Conservation (phyloP, 129 eudicot species). For the Gnaphalium uliginosum region DNA sequence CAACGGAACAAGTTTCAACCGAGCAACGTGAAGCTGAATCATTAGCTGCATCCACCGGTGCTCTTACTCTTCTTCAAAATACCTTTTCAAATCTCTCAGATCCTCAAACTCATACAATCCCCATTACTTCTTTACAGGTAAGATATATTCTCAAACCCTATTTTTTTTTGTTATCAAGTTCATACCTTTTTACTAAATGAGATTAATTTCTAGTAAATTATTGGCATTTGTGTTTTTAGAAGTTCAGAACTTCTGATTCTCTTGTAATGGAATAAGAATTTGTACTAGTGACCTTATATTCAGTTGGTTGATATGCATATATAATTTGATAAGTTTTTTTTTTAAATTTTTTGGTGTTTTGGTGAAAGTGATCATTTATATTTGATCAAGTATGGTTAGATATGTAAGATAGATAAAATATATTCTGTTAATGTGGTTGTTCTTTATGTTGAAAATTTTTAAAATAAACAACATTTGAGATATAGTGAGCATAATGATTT, state of each 20-base stretch:
- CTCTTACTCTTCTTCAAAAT: constrained; percentile 60
- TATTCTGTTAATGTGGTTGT: neutral
- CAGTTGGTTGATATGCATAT: neutral
- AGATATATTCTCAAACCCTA: constrained; percentile 13
- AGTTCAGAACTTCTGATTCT: neutral
- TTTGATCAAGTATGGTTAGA: neutral
- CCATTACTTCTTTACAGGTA: constrained; percentile 75
- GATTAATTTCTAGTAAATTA: neutral
- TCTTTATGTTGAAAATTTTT: neutral
- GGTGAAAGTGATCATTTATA: neutral
- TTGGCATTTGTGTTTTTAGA: neutral
- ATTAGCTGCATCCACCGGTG: constrained; percentile 84
- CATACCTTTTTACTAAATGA: neutral
- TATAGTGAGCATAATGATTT: neutral
- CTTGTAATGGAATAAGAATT: neutral
- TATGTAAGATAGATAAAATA: neutral
- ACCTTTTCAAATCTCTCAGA: constrained; percentile 63
- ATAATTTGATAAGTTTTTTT: neutral
- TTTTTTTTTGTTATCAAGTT: neutral
- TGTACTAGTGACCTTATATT: no score
- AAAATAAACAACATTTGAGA: neutral
- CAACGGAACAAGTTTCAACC: constrained; percentile 50
- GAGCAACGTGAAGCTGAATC: constrained; percentile 77
- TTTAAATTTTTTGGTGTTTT: neutral
- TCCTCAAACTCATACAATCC: constrained; percentile 59